These are phyloP conservation scores for Triticum aestivum DNA, from an alignment of 176 grass and related monocot species.

Conservation along the genomic window DNA sequence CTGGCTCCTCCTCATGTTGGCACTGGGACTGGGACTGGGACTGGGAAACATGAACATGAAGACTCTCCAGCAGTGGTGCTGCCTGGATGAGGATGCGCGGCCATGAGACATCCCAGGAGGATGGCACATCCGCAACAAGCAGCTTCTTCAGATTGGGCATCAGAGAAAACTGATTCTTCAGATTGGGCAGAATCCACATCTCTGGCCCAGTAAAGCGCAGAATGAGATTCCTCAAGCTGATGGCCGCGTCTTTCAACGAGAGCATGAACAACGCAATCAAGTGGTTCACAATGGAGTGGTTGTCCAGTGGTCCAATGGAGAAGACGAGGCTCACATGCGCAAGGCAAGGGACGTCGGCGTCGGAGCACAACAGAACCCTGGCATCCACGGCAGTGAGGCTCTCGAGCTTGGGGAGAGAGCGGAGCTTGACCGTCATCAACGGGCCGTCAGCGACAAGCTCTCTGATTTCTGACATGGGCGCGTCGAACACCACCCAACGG, in stretches of 20 bases:
- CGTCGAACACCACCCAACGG: background rate
- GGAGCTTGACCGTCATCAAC: background rate
- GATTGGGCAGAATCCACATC: background rate
- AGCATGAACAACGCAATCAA: background rate
- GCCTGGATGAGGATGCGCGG: background rate
- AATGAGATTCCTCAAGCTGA: background rate
- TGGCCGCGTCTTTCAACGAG: background rate
- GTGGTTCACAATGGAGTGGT: background rate
- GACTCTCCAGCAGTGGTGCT: background rate
- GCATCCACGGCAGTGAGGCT: background rate
- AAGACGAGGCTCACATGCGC: background rate
- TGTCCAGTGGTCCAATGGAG: background rate
- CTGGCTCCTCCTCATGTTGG: background rate
- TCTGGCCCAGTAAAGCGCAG: background rate
- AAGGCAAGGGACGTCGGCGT: background rate
- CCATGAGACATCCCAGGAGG: background rate
- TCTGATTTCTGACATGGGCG: background rate
- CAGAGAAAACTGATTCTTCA: background rate
- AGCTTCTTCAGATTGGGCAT: background rate
- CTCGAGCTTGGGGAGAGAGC: constrained; percentile 10
- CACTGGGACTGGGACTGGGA: background rate
- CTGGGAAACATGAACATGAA: background rate
- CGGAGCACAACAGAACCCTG: background rate
- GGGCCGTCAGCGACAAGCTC: background rate
- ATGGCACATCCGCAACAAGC: background rate